Base-by-base conservation (phyloP, 192 early-diverging fungal genomes). In the Coemansia sp. region DNA sequence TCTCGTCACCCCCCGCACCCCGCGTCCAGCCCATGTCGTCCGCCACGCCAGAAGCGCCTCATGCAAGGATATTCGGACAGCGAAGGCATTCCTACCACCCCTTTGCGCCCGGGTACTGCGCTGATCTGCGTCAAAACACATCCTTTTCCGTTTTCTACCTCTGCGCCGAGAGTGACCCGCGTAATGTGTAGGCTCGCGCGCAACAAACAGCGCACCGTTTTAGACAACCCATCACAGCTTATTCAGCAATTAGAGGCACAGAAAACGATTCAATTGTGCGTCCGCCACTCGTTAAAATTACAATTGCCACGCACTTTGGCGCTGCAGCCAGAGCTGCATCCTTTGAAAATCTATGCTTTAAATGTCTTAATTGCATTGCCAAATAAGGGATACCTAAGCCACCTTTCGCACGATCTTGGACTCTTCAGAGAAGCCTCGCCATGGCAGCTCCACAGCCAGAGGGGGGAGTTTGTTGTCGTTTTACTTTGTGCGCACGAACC, bases 401-500 rank as follows among this genome's bases (percentile, higher is more conserved):
- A 29, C 29, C 29, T 29, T 20, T 19, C 45, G 17, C 45, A 48
- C 45, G 19, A 48, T 20, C 14, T 8, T 20, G 19, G 45, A 4
- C 49, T 52, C 49, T 52, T 52, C 49, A 52, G 22, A 52, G 49
- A 52, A 52, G 49, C 49, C 15, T 3, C 45, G 3, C 45, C 29
- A 29, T 29, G 29, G 29, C 29, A 29, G 29, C 1, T 29, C 29
- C 29, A 29, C 29, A 29, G 29, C 3, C 29, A 3, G 29, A 3
- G 3, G 29, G 29, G 29, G 46, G 17, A 48, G 19, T 19, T 7
- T 8, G 19, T 48, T 17, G 19, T 8, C 17, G 4, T 50, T 61
- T 14, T 63, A 41, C 46, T 68, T 64, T 34, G 70, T 50, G 45
- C 58, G 62, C 29, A 46, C 69, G 41, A 83, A 69, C 36, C 59